Conservation (phyloP, 352 stramenopile species). For the Phytophthora citrophthora region DNA sequence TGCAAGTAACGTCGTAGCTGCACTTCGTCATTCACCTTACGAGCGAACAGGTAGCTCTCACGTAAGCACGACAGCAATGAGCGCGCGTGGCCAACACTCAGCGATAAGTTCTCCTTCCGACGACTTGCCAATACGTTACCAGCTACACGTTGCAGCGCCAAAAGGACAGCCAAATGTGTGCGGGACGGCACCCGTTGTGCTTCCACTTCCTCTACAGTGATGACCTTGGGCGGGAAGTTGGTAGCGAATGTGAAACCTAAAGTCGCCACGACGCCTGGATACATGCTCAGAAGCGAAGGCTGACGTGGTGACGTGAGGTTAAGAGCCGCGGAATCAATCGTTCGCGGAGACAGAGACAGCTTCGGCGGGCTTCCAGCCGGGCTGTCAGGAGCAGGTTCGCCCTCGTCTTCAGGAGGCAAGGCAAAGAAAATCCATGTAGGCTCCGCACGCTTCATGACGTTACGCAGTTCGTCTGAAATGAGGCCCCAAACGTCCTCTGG, state of each 20-base stretch:
- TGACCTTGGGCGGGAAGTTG: conserved; percentile 60
- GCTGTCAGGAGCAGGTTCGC: conserved; percentile 1
- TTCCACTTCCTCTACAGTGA: conserved; percentile 61
- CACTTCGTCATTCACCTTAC: conserved; percentile 75
- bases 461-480: conserved; percentile 81
- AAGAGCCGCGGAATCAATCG: background rate
- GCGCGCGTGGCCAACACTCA: conserved; percentile 65
- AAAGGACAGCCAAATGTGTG: conserved; percentile 71
- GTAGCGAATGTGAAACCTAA: conserved; percentile 65
- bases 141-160: conserved; percentile 70
- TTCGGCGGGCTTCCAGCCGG: background rate
- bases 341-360: conserved; percentile 8
- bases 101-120: conserved; percentile 42
- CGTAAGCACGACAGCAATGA: conserved; percentile 60
- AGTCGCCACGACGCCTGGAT: conserved; percentile 54
- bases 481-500: conserved; percentile 80
- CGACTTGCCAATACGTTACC: conserved; percentile 71
- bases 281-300: conserved; percentile 76
- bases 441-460: conserved; percentile 73
- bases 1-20: conserved; percentile 59
- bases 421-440: conserved; percentile 80
- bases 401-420: conserved; percentile 18
- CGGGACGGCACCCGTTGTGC: conserved; percentile 65
- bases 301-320: conserved; percentile 47
- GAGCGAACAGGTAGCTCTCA: conserved; percentile 77